Conservation (phyloP, 352 stramenopile species). For the Pythium pectinolyticum region DNA sequence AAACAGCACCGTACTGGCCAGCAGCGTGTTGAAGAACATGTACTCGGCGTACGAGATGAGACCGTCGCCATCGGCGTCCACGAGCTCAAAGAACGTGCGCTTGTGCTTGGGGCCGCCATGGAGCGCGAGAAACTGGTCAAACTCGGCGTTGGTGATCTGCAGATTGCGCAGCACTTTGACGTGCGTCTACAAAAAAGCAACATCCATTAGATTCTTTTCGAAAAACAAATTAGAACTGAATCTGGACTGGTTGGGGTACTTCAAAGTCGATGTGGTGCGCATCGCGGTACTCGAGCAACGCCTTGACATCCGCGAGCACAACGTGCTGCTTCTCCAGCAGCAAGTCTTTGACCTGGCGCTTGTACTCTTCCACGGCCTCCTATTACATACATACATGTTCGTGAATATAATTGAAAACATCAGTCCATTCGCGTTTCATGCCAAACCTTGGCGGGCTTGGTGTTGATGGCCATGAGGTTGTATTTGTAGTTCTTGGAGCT, state of each 20-base stretch:
- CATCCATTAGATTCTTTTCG: neutral
- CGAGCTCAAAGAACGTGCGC: constrained; percentile 83
- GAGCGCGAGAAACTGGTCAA: constrained; percentile 75
- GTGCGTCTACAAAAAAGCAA: constrained; percentile 49
- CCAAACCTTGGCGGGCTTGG: constrained; percentile 44
- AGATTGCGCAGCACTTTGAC: constrained; percentile 69
- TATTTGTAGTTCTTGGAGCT: constrained; percentile 84
- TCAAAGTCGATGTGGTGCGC: constrained; percentile 76
- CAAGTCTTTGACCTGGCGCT: constrained; percentile 47
- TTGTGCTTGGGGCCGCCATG: constrained; percentile 56
- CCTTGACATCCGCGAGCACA: constrained; percentile 43
- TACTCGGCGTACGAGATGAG: constrained; percentile 89
- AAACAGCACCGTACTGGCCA: constrained; percentile 64
- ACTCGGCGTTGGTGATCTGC: constrained; percentile 82
- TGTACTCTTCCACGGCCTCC: constrained; percentile 56
- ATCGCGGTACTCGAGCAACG: constrained; percentile 56
- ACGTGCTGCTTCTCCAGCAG: constrained; percentile 56
- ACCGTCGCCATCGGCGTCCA: constrained; percentile 85
- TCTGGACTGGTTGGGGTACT: no score
- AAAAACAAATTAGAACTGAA: no score
- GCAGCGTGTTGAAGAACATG: constrained; percentile 88
- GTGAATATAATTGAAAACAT: neutral
- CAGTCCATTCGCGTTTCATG: neutral
- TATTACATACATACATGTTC: constrained; percentile 1
- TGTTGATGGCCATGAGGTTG: constrained; percentile 56